Conservation (phyloP, 2,329 filamentous ascomycete genomes). For the Pestalotiopsis sp. region DNA sequence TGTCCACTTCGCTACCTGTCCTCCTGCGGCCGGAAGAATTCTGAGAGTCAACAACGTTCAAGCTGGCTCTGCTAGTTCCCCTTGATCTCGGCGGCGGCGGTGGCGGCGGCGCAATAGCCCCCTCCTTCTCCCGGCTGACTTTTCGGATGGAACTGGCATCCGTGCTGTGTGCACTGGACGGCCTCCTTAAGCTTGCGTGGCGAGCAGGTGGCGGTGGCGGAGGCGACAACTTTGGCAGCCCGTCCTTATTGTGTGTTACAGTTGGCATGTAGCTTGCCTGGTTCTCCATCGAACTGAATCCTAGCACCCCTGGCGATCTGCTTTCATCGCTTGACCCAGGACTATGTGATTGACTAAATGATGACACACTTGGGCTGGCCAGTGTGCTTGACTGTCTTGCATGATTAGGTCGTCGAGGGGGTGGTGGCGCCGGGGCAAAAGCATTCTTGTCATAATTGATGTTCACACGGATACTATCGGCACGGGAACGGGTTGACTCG, state of each 20-base stretch:
- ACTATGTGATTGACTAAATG: constrained; percentile 18
- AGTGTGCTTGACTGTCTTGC: constrained; percentile 28
- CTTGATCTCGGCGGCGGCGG: constrained; percentile 48
- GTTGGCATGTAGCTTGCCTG: constrained; percentile 12
- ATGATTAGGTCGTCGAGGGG: constrained; percentile 50
- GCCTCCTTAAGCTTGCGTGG: constrained; percentile 43
- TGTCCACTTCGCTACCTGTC: neutral
- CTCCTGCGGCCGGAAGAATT: neutral
- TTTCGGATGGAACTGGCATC: constrained; percentile 33
- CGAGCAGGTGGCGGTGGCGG: constrained; percentile 48
- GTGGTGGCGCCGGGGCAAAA: constrained; percentile 49
- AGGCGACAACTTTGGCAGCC: constrained; percentile 31
- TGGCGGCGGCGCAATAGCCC: constrained; percentile 39
- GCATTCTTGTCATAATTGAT: constrained; percentile 27
- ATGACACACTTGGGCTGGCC: constrained; percentile 30
- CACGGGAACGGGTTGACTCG: constrained; percentile 48
- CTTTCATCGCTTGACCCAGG: constrained; percentile 19
- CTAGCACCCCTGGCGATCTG: constrained; percentile 17
- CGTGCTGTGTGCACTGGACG: constrained; percentile 41
- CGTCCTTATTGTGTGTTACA: constrained; percentile 22
- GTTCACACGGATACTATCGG: constrained; percentile 44
- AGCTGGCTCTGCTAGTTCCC: constrained; percentile 41
- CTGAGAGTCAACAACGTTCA: neutral
- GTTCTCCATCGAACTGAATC: constrained; percentile 11
- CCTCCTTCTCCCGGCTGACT: constrained; percentile 31